Evolutionary conservation across 495 filamentous ascomycete genomes (phyloP).

Genomic region (Alectoria sarmentosa): DNA sequence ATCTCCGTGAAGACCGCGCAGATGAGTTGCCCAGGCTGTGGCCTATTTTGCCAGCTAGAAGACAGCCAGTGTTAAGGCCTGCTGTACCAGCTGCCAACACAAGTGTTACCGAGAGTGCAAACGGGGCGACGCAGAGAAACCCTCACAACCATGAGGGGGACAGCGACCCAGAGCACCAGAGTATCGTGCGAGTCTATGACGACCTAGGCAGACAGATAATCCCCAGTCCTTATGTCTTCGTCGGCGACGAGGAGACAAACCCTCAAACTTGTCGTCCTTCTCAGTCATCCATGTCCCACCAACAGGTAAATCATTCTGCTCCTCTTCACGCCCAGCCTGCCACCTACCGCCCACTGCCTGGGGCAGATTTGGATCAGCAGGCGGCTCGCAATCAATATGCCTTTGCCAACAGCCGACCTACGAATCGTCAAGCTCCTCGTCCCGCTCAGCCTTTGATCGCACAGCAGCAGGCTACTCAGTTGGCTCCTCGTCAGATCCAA

Average conservation of each 20-base stretch:
- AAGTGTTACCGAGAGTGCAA: not conserved
- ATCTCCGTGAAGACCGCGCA: not conserved
- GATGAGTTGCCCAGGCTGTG: not conserved
- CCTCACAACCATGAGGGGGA: not conserved
- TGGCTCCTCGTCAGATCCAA: not conserved
- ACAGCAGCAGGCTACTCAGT: too few species aligned
- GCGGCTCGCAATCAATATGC: too few species aligned
- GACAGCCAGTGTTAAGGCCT: not conserved
- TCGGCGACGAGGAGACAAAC: not conserved
- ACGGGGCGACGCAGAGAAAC: not conserved
- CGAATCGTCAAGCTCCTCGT: too few species aligned
- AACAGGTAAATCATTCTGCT: not conserved
- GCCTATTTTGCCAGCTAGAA: not conserved
- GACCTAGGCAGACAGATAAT: not conserved
- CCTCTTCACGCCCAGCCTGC: not conserved
- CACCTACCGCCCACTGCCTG: not conserved
- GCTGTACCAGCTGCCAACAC: not conserved
- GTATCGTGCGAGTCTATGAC: not conserved
- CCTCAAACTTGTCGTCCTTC: not conserved
- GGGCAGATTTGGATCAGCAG: too few species aligned
- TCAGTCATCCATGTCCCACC: not conserved
- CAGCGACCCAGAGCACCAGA: not conserved
- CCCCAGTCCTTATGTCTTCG: not conserved
- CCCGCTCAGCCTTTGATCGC: too few species aligned
- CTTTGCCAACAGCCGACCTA: too few species aligned